Conservation (phyloP, 1,284 basidiomycete genomes). For the Leccinum olivaceoglutinosum region DNA sequence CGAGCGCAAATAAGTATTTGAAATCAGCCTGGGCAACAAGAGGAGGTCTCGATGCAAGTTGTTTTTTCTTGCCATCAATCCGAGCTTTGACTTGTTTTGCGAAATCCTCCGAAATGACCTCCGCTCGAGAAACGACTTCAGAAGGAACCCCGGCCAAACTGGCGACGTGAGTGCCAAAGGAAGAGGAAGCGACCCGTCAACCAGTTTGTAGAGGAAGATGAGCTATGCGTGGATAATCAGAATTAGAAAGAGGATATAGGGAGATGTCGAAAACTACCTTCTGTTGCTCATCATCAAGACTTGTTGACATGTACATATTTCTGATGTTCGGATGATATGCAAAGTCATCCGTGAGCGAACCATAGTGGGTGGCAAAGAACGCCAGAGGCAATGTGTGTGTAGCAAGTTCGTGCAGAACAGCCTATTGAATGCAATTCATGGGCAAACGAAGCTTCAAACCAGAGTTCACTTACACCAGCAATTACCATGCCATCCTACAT, state of each 20-base stretch:
- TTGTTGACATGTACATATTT: constrained; percentile 91
- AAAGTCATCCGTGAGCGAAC: constrained; percentile 82
- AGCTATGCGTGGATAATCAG: constrained; percentile 41
- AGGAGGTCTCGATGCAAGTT: constrained; percentile 55
- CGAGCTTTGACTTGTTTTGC: constrained; percentile 80
- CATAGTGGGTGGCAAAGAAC: constrained; percentile 87
- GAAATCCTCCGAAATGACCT: constrained; percentile 83
- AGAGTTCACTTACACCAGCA: constrained; percentile 58
- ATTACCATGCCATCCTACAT: constrained; percentile 91
- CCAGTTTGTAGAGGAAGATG: constrained; percentile 90
- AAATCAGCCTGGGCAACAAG: constrained; percentile 85
- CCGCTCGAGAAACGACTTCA: constrained; percentile 82
- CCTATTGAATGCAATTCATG: constrained; percentile 35
- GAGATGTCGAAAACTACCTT: constrained; percentile 47
- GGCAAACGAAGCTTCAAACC: constrained; percentile 2
- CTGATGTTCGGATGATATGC: constrained; percentile 89
- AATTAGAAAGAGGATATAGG: not conserved
- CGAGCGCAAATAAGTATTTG: constrained; percentile 63
- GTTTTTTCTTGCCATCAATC: constrained; percentile 56
- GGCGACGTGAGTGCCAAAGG: constrained; percentile 91
- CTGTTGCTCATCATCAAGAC: constrained; percentile 84
- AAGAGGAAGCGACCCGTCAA: constrained; percentile 83
- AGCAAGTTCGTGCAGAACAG: constrained; percentile 89
- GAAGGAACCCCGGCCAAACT: constrained; percentile 80
- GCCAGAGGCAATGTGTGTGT: constrained; percentile 85